Percentiles rank a stretch among this genome's conserved stretches.
Evolutionary conservation across 1,284 basidiomycete species (phyloP).

Genomic region (Takashimella tepidaria): DNA sequence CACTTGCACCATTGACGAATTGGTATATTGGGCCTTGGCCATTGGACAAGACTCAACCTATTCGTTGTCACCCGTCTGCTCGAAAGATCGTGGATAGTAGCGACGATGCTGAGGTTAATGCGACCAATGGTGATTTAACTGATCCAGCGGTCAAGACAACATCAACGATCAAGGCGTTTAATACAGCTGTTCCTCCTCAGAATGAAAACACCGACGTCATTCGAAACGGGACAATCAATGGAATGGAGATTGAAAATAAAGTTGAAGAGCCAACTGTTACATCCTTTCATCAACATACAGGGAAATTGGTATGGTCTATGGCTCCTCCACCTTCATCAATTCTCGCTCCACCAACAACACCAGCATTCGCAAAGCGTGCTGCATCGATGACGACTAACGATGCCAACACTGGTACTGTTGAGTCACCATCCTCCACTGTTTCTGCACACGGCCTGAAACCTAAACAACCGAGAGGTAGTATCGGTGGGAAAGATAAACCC

Average conservation of each 20-base stretch:
- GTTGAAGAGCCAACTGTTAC: background rate
- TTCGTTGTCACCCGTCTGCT: background rate
- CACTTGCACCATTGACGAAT: background rate
- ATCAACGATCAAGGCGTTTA: background rate
- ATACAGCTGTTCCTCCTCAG: too few species aligned
- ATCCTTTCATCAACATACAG: background rate
- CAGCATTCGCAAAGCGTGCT: background rate
- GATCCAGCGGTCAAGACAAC: background rate
- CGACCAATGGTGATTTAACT: too few species aligned
- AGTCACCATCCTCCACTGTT: background rate
- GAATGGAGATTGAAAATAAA: background rate
- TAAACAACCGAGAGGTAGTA: background rate
- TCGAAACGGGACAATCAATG: too few species aligned
- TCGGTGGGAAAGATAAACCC: background rate
- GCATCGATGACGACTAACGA: too few species aligned
- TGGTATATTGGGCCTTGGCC: conserved; percentile 14
- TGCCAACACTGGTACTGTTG: background rate
- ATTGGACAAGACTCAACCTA: conserved; percentile 3
- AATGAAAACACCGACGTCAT: too few species aligned
- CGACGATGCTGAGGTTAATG: background rate
- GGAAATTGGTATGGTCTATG: background rate
- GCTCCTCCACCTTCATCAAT: background rate
- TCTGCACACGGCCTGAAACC: background rate
- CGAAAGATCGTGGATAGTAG: background rate
- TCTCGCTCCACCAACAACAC: background rate